Base-by-base conservation (phyloP, 768 basidiomycete species). In the Lentinula sp. region DNA sequence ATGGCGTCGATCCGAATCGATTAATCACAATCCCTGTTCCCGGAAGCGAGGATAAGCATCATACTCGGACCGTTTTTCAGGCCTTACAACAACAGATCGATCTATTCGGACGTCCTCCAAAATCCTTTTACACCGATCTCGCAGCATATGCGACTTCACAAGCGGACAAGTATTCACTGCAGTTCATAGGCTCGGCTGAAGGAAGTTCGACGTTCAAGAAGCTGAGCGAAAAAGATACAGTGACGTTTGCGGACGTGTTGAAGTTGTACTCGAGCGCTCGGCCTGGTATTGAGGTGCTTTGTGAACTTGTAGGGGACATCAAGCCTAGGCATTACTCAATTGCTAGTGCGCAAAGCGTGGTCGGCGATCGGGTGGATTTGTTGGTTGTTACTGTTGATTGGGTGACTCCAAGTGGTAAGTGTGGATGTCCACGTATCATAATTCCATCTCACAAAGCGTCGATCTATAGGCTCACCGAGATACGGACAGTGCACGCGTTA, bases 301-400 rank as follows among this genome's bases (percentile, higher is more conserved):
- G 95, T 68, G 90, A 92, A 71, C 71, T 97, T 67, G 79, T 98
- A 49, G 95, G 93, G 0, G 94, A 97, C 71, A 98, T 93, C 78
- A 95, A 97, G 74, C 95, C 96, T 3, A 83, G 97, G 63, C 97
- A 98, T 74, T 99, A 99, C 74, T 96, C 93, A 73, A 99, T 99
- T 69, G 96, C 97, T 20, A 94, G 91, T 66, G 85, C 94, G 37
- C 96, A 98, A 74, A 91, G 90, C 68, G 95, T 91, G 60, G 95
- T 98, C 15, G 97, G 97, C 4, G 84, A 98, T 70, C 85, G 91
- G 60, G 95, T 99, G 7, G 96, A 99, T 73, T 78, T 99, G 33
- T 77, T 99, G 61, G 90, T 99, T 63, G 97, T 99, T 39, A 95
- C 94, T 1, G 95, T 98, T 37, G 95, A 98, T 63, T 99, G 97